Base-by-base conservation (phyloP, 2,329 filamentous ascomycete species). In the Colletotrichum karsti region DNA sequence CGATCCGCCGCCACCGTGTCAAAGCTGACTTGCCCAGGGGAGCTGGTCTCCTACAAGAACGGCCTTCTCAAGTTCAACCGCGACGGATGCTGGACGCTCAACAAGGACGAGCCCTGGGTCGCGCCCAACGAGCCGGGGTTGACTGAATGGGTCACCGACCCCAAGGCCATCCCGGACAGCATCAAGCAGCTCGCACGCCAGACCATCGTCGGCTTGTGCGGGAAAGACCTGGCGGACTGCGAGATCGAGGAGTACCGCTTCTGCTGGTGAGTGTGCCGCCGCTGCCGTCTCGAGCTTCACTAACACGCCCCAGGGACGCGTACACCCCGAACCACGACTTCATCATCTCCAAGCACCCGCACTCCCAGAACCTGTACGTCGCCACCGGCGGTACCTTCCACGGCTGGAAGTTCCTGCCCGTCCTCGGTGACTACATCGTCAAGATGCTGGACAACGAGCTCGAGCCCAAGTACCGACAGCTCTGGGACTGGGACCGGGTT, bases 381-480 rank as follows among this genome's bases (percentile, higher is more conserved):
- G 89, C 89, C 0, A 87, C 86, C 0, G 89, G 87, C 12, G 89
- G 90, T 1, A 90, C 88, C 12, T 90, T 91, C 70, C 89, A 91
- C 73, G 85, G 86, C 30, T 91, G 86, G 84, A 91, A 91, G 75
- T 90, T 91, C 73, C 78, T 91, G 26, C 89, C 89, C 1, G 86
- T 85, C 24, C 86, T 90, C 70, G 89, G 89, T 4, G 84, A 86
- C 65, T 91, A 91, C 75, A 80, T 89, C 63, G 79, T 82, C 30
- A 82, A 87, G 70, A 81, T 85, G 79, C 74, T 85, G 73, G 74
- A 82, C 57, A 81, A 79, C 61, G 76, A 74, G 60, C 77, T 85
- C 33, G 76, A 76, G n/a, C 69, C 74, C 7, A 77, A 81, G 39
- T 80, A 80, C 64, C 74, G 73, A 26, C 76, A 77, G 60, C 77